These are phyloP conservation scores for Fusarium transvaalense DNA, from an alignment of 2,329 filamentous ascomycete species.

Conservation along the genomic window DNA sequence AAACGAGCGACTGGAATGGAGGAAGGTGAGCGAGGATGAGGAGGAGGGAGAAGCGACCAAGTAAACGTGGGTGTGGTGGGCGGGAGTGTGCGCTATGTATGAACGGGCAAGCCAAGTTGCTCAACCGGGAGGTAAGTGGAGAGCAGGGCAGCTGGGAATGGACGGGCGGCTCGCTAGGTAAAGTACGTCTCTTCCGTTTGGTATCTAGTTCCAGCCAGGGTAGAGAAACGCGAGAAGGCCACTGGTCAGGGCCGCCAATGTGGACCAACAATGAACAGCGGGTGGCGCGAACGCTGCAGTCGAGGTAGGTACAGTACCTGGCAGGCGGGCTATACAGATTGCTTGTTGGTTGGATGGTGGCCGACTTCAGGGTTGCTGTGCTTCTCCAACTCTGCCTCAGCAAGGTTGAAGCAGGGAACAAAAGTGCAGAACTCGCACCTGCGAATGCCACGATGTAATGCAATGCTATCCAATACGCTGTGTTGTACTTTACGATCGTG, in stretches of 20 bases:
- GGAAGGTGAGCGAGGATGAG: conserved; percentile 49
- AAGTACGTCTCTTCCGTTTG: conserved; percentile 25
- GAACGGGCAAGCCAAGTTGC: conserved; percentile 27
- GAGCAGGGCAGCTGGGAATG: conserved; percentile 33
- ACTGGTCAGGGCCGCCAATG: conserved; percentile 38
- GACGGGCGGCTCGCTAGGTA: conserved; percentile 16
- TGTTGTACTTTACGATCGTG: conserved; percentile 30
- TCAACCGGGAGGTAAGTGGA: conserved; percentile 30
- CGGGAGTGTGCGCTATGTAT: conserved; percentile 47
- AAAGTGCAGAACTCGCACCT: conserved; percentile 10
- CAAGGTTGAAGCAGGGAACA: conserved; percentile 10
- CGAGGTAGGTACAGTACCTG: conserved; percentile 39
- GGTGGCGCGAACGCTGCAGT: conserved; percentile 49
- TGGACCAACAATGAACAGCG: conserved; percentile 48
- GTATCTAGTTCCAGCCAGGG: conserved; percentile 20
- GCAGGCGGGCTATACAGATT: conserved; percentile 29
- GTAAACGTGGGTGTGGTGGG: conserved; percentile 45
- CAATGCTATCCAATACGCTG: conserved; percentile 14
- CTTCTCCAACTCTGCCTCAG: conserved; percentile 17
- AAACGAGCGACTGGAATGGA: conserved; percentile 54
- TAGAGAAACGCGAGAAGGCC: conserved; percentile 20
- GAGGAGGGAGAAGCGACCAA: conserved; percentile 43
- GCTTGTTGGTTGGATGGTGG: conserved; percentile 32
- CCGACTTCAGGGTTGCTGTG: conserved; percentile 29
- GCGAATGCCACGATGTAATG: conserved; percentile 13